Base-by-base conservation (phyloP, 1,284 basidiomycete genomes). In the Amylostereum areolatum region DNA sequence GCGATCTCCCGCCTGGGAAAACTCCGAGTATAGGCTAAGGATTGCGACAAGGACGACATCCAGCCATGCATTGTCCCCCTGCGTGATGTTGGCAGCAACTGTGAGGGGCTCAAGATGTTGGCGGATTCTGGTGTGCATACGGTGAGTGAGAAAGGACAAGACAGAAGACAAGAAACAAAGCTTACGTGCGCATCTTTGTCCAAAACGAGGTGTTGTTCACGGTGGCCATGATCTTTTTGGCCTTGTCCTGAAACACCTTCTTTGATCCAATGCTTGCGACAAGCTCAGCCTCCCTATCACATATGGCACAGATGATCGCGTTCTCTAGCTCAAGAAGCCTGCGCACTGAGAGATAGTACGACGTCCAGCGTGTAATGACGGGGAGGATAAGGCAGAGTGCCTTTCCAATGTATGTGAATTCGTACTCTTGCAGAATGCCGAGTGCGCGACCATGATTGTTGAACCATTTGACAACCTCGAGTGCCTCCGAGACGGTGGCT, bases 381-480 rank as follows among this genome's bases (percentile, higher is more conserved):
- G 68, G 64, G 6, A 61, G 59, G 32, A 70, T 56, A 30, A 70
- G 57, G 0, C 55, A 53, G n/a, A 59, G 47, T 7, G 25, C 18
- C 18, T 9, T 41, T 9, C 9, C 39, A 24, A 41, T 9, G 7
- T 7, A 7, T 7, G 10, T 41, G 8, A 11, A 9, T 25, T 66
- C 63, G 28, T 64, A 56, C 2, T 50, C 42, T 1, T 52, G 47
- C 1, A 68, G 55, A 7, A 67, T 31, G n/a, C 51, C 61, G 3
- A 68, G 59, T 2, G 65, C 64, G 4, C 50, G 45, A 2, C 53
- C 46, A 48, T 70, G 66, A 48, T 62, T 63, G 45, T 62, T 63
- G 39, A 69, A 63, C 66, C 66, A 70, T 34, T 64, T 65, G 3
- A 67, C 55, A 12, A 69, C 45, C 27, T 64, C 60, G 4, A 58